Base-by-base conservation (phyloP, 495 filamentous ascomycete species). In the Pseudomonodictys pantanalensis region DNA sequence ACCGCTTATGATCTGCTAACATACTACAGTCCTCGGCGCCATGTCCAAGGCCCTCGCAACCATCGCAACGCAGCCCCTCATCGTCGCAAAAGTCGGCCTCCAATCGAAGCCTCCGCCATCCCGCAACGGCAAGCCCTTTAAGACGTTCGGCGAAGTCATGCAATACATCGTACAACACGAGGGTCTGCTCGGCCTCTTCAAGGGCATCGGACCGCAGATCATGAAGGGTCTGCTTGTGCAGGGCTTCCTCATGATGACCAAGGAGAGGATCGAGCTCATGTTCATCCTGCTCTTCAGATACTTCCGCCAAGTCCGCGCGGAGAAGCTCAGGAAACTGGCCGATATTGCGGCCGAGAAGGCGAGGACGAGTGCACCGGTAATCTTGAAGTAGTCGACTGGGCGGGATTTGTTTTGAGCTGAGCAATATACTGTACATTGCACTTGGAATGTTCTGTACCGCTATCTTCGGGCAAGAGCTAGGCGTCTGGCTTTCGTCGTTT, bases 181-280 rank as follows among this genome's bases (percentile, higher is more conserved):
- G 72, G 93, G 93, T 8, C 62, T 79, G 2, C 64, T 86, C 18
- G 87, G 88, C 18, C 80, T 97, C 12, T 97, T 97, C 79, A 99
- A 97, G 77, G 93, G 93, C 22, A 95, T 99, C 69, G 92, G 85
- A 0, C 93, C 93, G 0, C 93, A 99, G 71, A 86, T 99, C 47
- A 67, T 88, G 44, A 99, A 99, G 74, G 93, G 95, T 17, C 75
- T 99, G 42, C 66, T 97, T 43, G 93, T 99, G 4, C 93, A 99
- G 69, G 93, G 93, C 51, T 77, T 97, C 46, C 76, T 99, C 23
- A 99, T 99, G 93, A 99, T 97, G 93, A 95, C 90, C 3, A 99
- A 99, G 77, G 95, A 99, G 74, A 83, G 92, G 55, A 88, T 97
- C 78, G 93, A 97, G 74, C 78, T 98, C 47, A 62, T 90, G 15